Conservation (phyloP, 148 eudicot species). For the Cornus controversa region DNA sequence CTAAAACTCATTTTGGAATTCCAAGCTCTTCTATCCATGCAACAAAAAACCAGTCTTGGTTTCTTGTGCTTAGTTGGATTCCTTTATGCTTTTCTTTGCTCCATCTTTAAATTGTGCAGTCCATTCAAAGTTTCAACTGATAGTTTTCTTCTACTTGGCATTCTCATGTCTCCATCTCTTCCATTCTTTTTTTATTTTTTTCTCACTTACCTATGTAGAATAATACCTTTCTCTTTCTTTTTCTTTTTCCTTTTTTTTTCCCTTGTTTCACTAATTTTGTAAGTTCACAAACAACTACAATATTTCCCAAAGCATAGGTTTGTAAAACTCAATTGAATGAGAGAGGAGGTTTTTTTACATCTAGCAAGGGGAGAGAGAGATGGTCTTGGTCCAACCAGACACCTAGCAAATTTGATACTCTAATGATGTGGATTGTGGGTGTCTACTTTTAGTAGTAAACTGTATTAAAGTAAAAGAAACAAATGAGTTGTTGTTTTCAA, state of each 20-base stretch:
- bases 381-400: neutral
- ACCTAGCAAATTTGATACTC: neutral
- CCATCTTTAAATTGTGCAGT: slow-evolving; percentile 23
- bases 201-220: slow-evolving; percentile 20
- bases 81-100: slow-evolving; percentile 71
- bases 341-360: neutral
- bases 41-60: slow-evolving; percentile 37
- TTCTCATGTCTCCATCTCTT: slow-evolving; percentile 6
- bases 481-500: slow-evolving; percentile 13
- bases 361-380: neutral
- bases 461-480: slow-evolving; percentile 21
- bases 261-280: neutral
- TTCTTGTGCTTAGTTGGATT: slow-evolving; percentile 59
- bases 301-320: neutral
- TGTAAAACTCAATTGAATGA: neutral
- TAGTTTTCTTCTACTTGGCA: slow-evolving; percentile 7
- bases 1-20: slow-evolving; percentile 45
- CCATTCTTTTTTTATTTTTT: slow-evolving; percentile 5
- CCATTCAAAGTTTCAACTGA: slow-evolving; percentile 21
- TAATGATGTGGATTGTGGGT: neutral
- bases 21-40: slow-evolving; percentile 56
- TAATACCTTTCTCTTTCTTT: slow-evolving; percentile 13
- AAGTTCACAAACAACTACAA: neutral
- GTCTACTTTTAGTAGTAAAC: neutral
- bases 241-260: neutral